phyloP scores from a whole-genome alignment of 768 basidiomycete species.

The Boletus insuetus region DNA sequence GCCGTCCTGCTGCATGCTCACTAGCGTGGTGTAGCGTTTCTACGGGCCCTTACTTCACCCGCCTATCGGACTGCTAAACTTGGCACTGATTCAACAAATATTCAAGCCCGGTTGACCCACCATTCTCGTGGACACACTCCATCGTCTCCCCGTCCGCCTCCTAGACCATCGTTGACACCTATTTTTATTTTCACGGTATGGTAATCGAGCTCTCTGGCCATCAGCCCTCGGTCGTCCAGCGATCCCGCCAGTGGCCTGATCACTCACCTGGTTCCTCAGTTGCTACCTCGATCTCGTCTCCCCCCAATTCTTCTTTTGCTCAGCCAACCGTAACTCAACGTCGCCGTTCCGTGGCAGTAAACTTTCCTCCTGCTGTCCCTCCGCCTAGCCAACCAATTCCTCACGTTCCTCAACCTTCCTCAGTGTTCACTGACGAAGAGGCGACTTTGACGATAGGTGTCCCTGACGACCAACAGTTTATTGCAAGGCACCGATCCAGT shows the following conservation, averaged over 20 bases:
- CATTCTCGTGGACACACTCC: neutral
- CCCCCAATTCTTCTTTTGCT: constrained; percentile 30
- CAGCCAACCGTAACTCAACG: constrained; percentile 39
- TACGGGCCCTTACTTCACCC: neutral
- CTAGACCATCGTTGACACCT: neutral
- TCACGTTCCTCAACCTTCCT: constrained; percentile 46
- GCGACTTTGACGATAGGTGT: constrained; percentile 20
- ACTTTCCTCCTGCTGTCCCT: constrained; percentile 63
- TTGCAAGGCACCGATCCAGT: constrained; percentile 34
- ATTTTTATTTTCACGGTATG: constrained; percentile 19
- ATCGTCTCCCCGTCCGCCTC: neutral
- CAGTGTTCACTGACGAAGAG: constrained; percentile 18
- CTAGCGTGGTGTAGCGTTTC: constrained; percentile 8
- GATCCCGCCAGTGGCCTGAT: constrained; percentile 36
- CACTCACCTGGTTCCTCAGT: constrained; percentile 16
- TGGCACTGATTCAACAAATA: constrained; percentile 14
- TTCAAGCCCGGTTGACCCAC: neutral
- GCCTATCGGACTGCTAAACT: constrained; percentile 14
- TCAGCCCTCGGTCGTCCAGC: constrained; percentile 27
- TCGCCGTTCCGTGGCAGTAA: constrained; percentile 67
- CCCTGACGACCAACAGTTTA: constrained; percentile 29
- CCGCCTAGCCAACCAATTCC: constrained; percentile 77
- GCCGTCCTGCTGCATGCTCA: constrained; percentile 12
- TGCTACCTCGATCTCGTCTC: constrained; percentile 33
- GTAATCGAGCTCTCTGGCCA: constrained; percentile 30